Evolutionary conservation across 768 basidiomycete species (phyloP).

Genomic region (Mycena sanguinolenta): DNA sequence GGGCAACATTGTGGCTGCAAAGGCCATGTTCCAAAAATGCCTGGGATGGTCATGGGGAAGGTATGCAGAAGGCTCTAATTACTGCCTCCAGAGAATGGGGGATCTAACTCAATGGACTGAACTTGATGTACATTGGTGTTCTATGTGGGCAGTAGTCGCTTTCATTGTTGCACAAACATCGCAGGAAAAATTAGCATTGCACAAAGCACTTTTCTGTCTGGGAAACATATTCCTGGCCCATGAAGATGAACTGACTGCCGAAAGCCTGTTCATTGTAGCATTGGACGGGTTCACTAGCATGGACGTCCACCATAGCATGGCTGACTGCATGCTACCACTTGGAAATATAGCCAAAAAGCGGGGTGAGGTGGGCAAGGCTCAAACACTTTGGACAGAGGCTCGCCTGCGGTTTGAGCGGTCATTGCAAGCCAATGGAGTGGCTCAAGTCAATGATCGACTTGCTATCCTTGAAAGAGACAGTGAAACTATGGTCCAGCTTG

Average conservation of each 20-base stretch:
- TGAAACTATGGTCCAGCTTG: too few species aligned
- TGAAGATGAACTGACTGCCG: conserved; percentile 2
- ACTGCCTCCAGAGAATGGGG: background rate
- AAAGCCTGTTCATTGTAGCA: background rate
- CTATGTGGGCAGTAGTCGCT: background rate
- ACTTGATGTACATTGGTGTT: background rate
- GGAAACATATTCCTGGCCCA: background rate
- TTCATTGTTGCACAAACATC: background rate
- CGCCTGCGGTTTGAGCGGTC: too few species aligned
- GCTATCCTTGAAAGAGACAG: too few species aligned
- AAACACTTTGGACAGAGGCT: background rate
- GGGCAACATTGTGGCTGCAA: background rate
- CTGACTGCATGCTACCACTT: conserved; percentile 2
- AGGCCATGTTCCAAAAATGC: background rate
- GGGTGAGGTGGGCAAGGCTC: background rate
- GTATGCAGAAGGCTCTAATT: background rate
- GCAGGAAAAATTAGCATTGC: background rate
- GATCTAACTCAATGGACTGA: background rate
- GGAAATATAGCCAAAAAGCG: background rate
- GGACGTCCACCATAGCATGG: too few species aligned
- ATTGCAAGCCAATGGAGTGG: too few species aligned
- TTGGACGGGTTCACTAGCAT: too few species aligned
- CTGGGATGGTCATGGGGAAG: background rate
- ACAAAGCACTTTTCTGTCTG: background rate
- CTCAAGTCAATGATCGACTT: too few species aligned